Evolutionary conservation across 2,329 filamentous ascomycete species (phyloP).

Genomic region (Thielaviopsis musarum): DNA sequence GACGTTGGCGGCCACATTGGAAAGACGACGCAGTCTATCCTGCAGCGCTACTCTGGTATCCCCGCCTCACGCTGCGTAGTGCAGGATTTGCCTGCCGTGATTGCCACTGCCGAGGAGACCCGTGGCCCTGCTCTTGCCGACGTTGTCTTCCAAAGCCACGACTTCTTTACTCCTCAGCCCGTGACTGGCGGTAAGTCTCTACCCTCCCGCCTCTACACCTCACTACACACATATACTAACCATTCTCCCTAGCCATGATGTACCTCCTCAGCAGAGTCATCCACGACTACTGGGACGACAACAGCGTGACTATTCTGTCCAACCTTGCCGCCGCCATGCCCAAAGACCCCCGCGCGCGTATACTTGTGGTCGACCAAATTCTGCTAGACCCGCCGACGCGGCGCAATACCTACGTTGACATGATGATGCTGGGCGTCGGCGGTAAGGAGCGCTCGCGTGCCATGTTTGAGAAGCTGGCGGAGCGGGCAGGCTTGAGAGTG

Average conservation of each 20-base stretch:
- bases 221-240: not conserved
- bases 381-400: slow-evolving; percentile 16
- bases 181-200: slow-evolving; percentile 16
- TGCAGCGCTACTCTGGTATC: slow-evolving; percentile 16
- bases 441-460: slow-evolving; percentile 20
- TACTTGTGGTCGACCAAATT: slow-evolving; percentile 21
- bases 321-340: slow-evolving; percentile 12
- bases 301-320: slow-evolving; percentile 17
- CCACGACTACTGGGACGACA: slow-evolving; percentile 22
- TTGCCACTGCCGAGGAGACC: slow-evolving; percentile 15
- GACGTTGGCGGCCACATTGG: slow-evolving; percentile 22
- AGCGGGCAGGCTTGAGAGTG: slow-evolving; percentile 17
- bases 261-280: slow-evolving; percentile 23
- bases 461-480: slow-evolving; percentile 16
- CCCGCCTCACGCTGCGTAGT: slow-evolving; percentile 17
- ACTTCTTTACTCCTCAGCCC: slow-evolving; percentile 20
- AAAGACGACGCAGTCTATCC: slow-evolving; percentile 17
- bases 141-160: slow-evolving; percentile 14
- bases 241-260: slow-evolving; percentile 16
- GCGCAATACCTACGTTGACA: slow-evolving; percentile 17
- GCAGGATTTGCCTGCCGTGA: slow-evolving; percentile 19
- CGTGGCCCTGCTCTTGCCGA: slow-evolving; percentile 13
- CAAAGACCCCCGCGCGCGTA: slow-evolving; percentile 17
- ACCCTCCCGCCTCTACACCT: not conserved
- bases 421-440: slow-evolving; percentile 19